These are phyloP conservation scores for Geotrichum aggregatum DNA, from an alignment of 1,139 yeast species.

Conservation along the genomic window DNA sequence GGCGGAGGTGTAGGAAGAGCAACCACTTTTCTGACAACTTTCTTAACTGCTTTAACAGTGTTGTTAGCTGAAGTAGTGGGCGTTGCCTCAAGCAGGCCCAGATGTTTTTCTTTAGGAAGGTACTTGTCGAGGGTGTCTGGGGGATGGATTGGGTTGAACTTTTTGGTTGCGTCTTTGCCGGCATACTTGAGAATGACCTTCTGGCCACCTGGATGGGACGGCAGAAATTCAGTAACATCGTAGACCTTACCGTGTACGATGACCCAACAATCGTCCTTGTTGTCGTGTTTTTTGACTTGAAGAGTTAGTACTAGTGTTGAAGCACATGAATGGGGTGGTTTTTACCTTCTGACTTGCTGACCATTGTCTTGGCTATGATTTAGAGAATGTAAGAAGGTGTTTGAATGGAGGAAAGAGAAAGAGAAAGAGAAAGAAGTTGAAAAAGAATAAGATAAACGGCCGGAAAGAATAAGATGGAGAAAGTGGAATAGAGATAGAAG, in stretches of 20 bases:
- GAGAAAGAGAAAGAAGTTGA: no score
- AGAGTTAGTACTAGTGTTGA: neutral
- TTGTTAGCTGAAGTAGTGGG: neutral
- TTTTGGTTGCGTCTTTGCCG: constrained; percentile 86
- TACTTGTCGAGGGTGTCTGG: constrained; percentile 63
- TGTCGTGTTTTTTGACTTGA: constrained; percentile 57
- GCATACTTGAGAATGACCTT: constrained; percentile 70
- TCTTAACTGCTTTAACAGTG: constrained; percentile 12
- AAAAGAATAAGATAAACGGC: no score
- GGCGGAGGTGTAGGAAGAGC: constrained; percentile 13
- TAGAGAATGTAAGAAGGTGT: no score
- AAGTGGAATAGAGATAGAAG: no score
- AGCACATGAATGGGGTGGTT: neutral
- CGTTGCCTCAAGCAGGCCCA: constrained; percentile 37
- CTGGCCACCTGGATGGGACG: constrained; percentile 87
- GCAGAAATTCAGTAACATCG: constrained; percentile 73
- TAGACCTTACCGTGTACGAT: constrained; percentile 79
- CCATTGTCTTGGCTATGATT: no score
- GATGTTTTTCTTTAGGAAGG: constrained; percentile 44
- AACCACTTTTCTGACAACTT: constrained; percentile 13
- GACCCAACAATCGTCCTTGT: constrained; percentile 74
- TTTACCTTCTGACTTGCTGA: neutral
- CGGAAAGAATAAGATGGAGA: no score
- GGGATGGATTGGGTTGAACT: constrained; percentile 84
- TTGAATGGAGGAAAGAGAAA: no score